Percentiles rank a stretch among this genome's conserved stretches.
These are phyloP conservation scores for Mucuna pruriens DNA, from an alignment of 306 rosid genomes.

Conservation along the genomic window DNA sequence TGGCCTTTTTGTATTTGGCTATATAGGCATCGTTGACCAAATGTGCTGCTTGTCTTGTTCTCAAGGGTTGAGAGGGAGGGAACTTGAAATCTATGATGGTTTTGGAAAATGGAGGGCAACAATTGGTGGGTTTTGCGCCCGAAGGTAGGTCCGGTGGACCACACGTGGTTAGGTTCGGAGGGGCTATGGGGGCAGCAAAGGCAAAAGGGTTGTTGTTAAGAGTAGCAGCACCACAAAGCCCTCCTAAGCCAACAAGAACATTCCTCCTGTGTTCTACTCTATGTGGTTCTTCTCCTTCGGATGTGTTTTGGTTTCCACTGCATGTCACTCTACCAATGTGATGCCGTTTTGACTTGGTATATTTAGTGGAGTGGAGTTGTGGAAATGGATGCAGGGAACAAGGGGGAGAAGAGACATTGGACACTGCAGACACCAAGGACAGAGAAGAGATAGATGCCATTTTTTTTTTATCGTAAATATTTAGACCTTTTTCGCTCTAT, in stretches of 20 bases:
- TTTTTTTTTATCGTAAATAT: too few relatives aligned
- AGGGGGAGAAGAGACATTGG: too few relatives aligned
- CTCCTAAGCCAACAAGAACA: slow-evolving; percentile 68
- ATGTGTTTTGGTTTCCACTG: slow-evolving; percentile 21
- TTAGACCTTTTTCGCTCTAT: too few relatives aligned
- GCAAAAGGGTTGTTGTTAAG: slow-evolving; percentile 49
- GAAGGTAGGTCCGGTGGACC: slow-evolving; percentile 57
- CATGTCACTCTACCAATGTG: slow-evolving; percentile 32
- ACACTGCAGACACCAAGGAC: too few relatives aligned
- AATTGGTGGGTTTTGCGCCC: slow-evolving; percentile 41
- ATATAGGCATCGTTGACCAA: too few relatives aligned
- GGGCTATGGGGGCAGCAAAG: slow-evolving; percentile 55
- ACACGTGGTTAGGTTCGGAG: slow-evolving; percentile 58
- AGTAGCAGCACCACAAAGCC: slow-evolving; percentile 54
- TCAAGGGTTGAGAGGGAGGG: too few relatives aligned
- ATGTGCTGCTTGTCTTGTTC: too few relatives aligned
- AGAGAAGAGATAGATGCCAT: too few relatives aligned
- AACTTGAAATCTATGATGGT: slow-evolving; percentile 50
- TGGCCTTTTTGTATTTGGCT: too few relatives aligned
- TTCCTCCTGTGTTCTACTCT: slow-evolving; percentile 53
- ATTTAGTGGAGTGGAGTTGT: slow-evolving; percentile 6
- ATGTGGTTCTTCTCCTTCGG: not conserved
- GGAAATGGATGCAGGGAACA: slow-evolving; percentile 2
- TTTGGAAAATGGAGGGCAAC: slow-evolving; percentile 67
- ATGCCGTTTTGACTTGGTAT: slow-evolving; percentile 19